Evolutionary conservation across 495 filamentous ascomycete genomes (phyloP), one percentile per base, ranked within the genome.

Genomic region (Thermochaetoides thermophila): DNA sequence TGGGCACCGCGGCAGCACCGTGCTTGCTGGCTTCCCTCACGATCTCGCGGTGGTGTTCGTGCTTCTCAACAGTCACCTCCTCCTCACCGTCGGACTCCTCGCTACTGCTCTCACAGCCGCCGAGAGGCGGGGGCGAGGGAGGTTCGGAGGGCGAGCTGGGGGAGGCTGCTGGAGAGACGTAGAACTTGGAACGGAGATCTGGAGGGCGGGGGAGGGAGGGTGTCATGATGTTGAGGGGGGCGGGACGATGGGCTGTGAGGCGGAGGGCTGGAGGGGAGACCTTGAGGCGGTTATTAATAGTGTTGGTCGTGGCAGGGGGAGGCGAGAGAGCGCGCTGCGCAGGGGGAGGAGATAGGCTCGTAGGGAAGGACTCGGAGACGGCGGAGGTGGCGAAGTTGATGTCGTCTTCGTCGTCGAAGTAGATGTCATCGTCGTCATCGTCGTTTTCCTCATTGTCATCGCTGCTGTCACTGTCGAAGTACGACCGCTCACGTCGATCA

Each of bases 311-410:
- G 1, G 49, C 42, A 13, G 57, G 49, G 2, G n/a, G n/a, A n/a
- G n/a, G n/a, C n/a, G 60, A 55, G 13, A 45, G 11, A 1, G 50
- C 47, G 3, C 59, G 55, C 30, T 50, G 57, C 3, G 66, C 64
- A 14, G 66, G 66, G 13, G 66, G 64, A 9, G 66, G 64, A 5
- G 64, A 69, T 12, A 69, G 49, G 18, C 50, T 52, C 21, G 21
- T 24, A 4, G 61, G 64, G 39, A 57, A 59, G 5, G 49, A 43
- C 17, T 59, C 43, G 20, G 34, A 52, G 17, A 52, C 47, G n/a
- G 59, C 56, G 2, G 60, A 56, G 7, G 59, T 66, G 15, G 64
- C 68, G 32, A 70, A 69, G 46, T 68, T 68, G 34, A 68, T 65
- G 30, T 70, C 66, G 31, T 72, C 66, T 33, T 67, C 64, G 35